Base-by-base conservation (phyloP, 139 green algal genomes). In the Chlorella sp. region DNA sequence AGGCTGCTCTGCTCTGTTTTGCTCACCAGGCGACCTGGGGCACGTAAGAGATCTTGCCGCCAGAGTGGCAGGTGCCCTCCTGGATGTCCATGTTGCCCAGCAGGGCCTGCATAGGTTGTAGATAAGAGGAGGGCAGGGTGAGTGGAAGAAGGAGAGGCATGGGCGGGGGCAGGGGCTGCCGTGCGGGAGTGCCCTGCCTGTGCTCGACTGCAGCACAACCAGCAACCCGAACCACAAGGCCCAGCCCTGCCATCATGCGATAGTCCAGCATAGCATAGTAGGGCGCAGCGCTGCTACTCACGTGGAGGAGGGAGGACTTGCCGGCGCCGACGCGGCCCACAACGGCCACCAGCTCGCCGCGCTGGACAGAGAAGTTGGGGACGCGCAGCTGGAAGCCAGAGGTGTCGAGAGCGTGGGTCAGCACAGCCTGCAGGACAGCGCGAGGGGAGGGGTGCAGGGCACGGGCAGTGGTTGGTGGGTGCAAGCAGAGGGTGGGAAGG, bases 251-350 rank as follows among this genome's bases (percentile, higher is more conserved):
- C n/a, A n/a, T n/a, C n/a, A n/a, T n/a, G n/a, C n/a, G n/a, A n/a
- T n/a, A n/a, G n/a, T n/a, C n/a, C n/a, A n/a, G n/a, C n/a, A n/a
- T n/a, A n/a, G n/a, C n/a, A n/a, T n/a, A n/a, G n/a, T n/a, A n/a
- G n/a, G n/a, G n/a, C n/a, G n/a, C n/a, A n/a, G n/a, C n/a, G n/a
- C n/a, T n/a, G n/a, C n/a, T n/a, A n/a, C 48, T 57, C 9, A 57
- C 48, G 48, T 57, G 5, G 48, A 57, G 91, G 64, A 98, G 75
- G 75, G 88, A 95, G 66, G 81, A 94, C 93, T 98, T 98, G 90
- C 96, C 96, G 69, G 89, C 93, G 80, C 95, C 96, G 18, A 97
- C 96, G 36, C 91, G 89, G 83, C 97, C 97, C 34, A 98, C 95
- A 3, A 99, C 87, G 9, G 89, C 91, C 40, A 95, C 93, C 78